phyloP scores from a whole-genome alignment of 768 basidiomycete species.

The Auriscalpium orientale region DNA sequence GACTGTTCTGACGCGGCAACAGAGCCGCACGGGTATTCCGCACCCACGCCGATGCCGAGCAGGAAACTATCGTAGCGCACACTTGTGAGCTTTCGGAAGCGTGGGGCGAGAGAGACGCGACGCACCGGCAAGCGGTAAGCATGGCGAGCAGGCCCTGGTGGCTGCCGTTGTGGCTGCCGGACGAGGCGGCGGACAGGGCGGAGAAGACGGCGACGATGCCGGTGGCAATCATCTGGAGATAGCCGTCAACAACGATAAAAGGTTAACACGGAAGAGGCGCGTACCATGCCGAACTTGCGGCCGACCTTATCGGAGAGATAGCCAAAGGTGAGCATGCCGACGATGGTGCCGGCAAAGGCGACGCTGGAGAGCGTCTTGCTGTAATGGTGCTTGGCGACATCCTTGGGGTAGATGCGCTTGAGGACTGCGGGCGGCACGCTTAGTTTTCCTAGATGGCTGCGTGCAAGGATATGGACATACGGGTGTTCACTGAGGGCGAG shows the following conservation, averaged over 20 bases:
- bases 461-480: constrained; percentile 32
- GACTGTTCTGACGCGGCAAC: constrained; percentile 87
- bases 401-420: constrained; percentile 53
- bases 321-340: constrained; percentile 80
- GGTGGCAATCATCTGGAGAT: constrained; percentile 64
- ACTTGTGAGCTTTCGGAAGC: neutral
- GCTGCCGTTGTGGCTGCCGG: constrained; percentile 61
- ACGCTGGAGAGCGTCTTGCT: constrained; percentile 57
- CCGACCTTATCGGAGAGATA: constrained; percentile 83
- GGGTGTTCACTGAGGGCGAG: constrained; percentile 50
- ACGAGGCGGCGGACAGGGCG: constrained; percentile 71
- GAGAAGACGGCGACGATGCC: constrained; percentile 83
- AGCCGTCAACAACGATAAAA: constrained; percentile 2
- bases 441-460: neutral
- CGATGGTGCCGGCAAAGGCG: constrained; percentile 78
- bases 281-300: constrained; percentile 68
- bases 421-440: constrained; percentile 41
- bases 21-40: constrained; percentile 86
- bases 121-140: constrained; percentile 70
- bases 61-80: constrained; percentile 51
- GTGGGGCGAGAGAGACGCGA: neutral
- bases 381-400: constrained; percentile 48
- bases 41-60: constrained; percentile 82
- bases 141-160: constrained; percentile 68
- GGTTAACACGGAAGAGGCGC: constrained; percentile 17